Evolutionary conservation across 1,139 yeast genomes (phyloP).

Genomic region (Yamadazyma sp.): DNA sequence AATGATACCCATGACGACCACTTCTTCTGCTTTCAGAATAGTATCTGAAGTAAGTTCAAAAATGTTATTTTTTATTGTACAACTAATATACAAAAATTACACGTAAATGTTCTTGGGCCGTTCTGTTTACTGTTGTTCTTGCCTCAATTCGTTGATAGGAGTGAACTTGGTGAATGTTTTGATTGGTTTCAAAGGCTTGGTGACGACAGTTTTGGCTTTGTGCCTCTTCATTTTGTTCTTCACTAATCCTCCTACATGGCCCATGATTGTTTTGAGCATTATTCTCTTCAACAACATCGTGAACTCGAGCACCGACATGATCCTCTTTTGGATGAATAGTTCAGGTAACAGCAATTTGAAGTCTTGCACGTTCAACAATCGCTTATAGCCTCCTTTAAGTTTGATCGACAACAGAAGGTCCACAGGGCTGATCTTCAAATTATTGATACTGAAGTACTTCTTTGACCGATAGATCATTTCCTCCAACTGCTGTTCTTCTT

Average conservation of each 20-base stretch:
- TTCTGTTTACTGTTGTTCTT: neutral
- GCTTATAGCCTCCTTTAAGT: slow-evolving; percentile 53
- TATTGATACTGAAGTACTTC: slow-evolving; percentile 54
- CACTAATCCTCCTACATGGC: slow-evolving; percentile 59
- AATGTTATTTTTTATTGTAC: slow-evolving; percentile 2
- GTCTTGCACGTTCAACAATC: slow-evolving; percentile 61
- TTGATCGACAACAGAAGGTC: slow-evolving; percentile 56
- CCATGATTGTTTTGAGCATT: slow-evolving; percentile 50
- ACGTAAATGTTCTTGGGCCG: neutral
- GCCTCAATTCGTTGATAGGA: slow-evolving; percentile 13
- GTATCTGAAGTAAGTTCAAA: neutral
- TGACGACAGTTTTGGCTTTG: too few relatives aligned
- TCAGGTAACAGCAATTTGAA: slow-evolving; percentile 57
- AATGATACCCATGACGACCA: slow-evolving; percentile 3
- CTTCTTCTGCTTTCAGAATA: neutral
- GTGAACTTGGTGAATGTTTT: slow-evolving; percentile 30
- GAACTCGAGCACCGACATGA: slow-evolving; percentile 57
- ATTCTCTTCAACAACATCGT: slow-evolving; percentile 52
- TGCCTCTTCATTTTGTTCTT: slow-evolving; percentile 49
- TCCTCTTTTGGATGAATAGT: slow-evolving; percentile 44
- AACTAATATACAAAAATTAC: slow-evolving; percentile 4
- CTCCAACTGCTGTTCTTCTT: slow-evolving; percentile 42
- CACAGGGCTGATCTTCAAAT: slow-evolving; percentile 47
- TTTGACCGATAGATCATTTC: slow-evolving; percentile 63
- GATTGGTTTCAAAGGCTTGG: slow-evolving; percentile 26